Conservation (phyloP, 192 early-diverging fungal genomes). For the Phlyctochytrium arcticum region DNA sequence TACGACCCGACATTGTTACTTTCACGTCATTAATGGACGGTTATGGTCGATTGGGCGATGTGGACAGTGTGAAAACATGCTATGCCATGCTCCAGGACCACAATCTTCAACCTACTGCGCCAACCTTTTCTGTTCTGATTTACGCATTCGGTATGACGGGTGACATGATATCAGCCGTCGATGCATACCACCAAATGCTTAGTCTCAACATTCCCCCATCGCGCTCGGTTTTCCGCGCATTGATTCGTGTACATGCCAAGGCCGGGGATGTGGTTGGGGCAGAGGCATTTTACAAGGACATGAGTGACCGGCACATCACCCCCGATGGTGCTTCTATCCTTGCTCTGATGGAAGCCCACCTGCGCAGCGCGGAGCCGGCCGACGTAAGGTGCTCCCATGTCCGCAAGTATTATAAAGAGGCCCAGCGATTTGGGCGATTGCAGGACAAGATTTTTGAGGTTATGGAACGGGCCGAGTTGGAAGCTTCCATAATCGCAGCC, state of each 20-base stretch:
- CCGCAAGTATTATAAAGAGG: slow-evolving; percentile 2
- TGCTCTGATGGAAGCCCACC: background rate
- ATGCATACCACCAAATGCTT: slow-evolving; percentile 2
- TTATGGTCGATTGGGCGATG: background rate
- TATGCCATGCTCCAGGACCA: background rate
- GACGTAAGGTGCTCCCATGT: background rate
- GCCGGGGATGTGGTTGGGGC: slow-evolving; percentile 15
- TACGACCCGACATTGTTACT: slow-evolving; percentile 26
- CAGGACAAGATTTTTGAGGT: background rate
- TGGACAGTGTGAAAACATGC: background rate
- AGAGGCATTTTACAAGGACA: slow-evolving; percentile 8
- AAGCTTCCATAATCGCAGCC: too few species aligned
- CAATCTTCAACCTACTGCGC: background rate
- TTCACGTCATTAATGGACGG: slow-evolving; percentile 23
- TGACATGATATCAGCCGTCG: background rate
- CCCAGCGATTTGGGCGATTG: background rate
- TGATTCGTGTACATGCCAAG: slow-evolving; percentile 10
- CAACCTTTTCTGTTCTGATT: slow-evolving; percentile 14
- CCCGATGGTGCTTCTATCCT: background rate
- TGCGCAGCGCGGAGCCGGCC: background rate
- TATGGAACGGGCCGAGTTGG: slow-evolving; percentile 3
- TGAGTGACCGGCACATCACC: slow-evolving; percentile 1
- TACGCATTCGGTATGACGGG: background rate
- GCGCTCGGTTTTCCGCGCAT: background rate
- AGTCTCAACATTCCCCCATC: background rate